Conservation (phyloP, 1,284 basidiomycete genomes). For the Ganoderma boninense region DNA sequence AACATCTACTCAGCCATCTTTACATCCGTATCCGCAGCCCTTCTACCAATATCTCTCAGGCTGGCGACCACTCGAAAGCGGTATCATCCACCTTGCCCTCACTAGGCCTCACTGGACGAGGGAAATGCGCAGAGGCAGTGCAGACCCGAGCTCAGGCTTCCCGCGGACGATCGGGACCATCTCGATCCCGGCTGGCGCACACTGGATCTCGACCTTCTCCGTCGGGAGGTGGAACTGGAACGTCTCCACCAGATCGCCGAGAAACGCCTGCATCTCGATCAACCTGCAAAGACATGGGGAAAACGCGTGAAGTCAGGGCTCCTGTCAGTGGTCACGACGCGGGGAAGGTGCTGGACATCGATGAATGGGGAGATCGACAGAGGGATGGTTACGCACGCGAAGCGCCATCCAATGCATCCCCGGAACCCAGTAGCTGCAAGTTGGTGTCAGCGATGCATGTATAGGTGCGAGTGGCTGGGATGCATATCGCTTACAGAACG, state of each 20-base stretch:
- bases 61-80: no score
- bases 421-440: slow-evolving; percentile 37
- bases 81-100: no score
- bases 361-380: background rate
- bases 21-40: no score
- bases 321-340: no score
- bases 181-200: slow-evolving; percentile 50
- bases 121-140: slow-evolving; percentile 21
- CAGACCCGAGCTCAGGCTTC: slow-evolving; percentile 48
- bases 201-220: slow-evolving; percentile 43
- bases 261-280: slow-evolving; percentile 37
- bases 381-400: slow-evolving; percentile 39
- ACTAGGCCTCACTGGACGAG: background rate
- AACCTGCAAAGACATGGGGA: slow-evolving; percentile 27
- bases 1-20: no score
- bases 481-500: no score
- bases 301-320: background rate
- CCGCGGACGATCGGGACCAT: slow-evolving; percentile 53
- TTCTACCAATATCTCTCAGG: no score
- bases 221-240: slow-evolving; percentile 44
- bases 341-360: background rate
- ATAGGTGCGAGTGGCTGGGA: background rate
- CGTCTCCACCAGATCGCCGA: slow-evolving; percentile 35
- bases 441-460: no score
- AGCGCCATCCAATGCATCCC: slow-evolving; percentile 47